phyloP scores from a whole-genome alignment of 176 grass and related monocot genomes.

The Triticum monococcum region DNA sequence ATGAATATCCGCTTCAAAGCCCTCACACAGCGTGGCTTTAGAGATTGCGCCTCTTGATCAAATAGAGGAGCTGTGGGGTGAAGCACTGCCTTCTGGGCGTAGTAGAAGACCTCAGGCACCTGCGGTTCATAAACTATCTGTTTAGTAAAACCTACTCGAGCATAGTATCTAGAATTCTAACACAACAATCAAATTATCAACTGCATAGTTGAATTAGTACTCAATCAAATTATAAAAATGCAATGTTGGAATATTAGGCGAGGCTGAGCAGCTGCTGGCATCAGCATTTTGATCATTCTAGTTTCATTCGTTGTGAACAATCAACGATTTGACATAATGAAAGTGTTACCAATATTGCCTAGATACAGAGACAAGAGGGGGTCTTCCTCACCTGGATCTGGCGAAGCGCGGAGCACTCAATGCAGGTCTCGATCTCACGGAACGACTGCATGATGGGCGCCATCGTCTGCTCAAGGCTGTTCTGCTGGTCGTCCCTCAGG shows the following conservation, averaged over 20 bases:
- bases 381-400: conserved; percentile 84
- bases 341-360: neutral
- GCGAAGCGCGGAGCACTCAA: conserved; percentile 90
- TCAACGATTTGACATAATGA: neutral
- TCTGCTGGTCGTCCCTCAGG: conserved; percentile 85
- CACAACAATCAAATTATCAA: neutral
- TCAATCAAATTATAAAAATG: neutral
- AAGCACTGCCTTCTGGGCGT: conserved; percentile 95
- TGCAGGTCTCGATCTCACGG: conserved; percentile 95
- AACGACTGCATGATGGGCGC: conserved; percentile 92
- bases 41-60: conserved; percentile 87
- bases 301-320: neutral
- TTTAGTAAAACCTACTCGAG: neutral
- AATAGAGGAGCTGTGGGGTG: conserved; percentile 93
- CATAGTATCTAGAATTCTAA: neutral
- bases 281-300: neutral
- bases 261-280: neutral
- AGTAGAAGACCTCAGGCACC: conserved; percentile 94
- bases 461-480: conserved; percentile 92
- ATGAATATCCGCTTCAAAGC: conserved; percentile 97
- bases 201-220: neutral
- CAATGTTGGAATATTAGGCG: neutral
- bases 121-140: neutral
- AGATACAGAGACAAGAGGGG: neutral
- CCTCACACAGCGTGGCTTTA: conserved; percentile 90